Conservation (phyloP, 768 basidiomycete genomes). For the Trametes punicea region DNA sequence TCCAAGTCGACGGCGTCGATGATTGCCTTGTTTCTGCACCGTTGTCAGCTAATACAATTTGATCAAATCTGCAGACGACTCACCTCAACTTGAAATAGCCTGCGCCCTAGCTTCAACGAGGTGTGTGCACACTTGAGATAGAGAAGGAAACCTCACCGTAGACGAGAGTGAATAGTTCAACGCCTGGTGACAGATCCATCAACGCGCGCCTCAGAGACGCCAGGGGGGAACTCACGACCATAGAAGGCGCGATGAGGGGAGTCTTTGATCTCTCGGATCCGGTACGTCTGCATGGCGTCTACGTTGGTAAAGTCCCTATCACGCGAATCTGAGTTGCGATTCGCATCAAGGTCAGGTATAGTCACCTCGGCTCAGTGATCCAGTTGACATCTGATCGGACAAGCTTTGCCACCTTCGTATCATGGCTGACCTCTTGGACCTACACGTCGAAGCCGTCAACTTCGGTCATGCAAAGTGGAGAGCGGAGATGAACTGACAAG, state of each 20-base stretch:
- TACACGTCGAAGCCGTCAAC: constrained; percentile 27
- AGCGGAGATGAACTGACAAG: constrained; percentile 45
- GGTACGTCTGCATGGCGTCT: constrained; percentile 71
- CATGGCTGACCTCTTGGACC: constrained; percentile 81
- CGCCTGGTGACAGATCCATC: constrained; percentile 38
- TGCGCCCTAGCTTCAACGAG: constrained; percentile 25
- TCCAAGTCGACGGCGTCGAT: constrained; percentile 77
- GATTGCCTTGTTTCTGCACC: constrained; percentile 52
- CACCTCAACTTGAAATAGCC: constrained; percentile 82
- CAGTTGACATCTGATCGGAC: constrained; percentile 78
- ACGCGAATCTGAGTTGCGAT: background rate
- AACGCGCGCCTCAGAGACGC: constrained; percentile 2
- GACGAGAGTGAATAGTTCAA: constrained; percentile 64
- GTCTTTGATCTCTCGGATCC: constrained; percentile 61
- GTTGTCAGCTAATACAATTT: background rate
- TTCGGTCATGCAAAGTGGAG: background rate
- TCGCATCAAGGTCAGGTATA: background rate
- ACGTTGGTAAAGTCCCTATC: constrained; percentile 53
- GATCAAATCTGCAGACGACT: background rate
- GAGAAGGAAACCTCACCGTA: constrained; percentile 48
- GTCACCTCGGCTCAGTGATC: constrained; percentile 49
- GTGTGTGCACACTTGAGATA: background rate
- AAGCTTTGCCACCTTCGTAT: constrained; percentile 67
- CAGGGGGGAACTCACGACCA: constrained; percentile 53
- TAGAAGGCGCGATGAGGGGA: constrained; percentile 61